Percentiles rank a stretch among this genome's conserved stretches.
Conservation (phyloP, 2,329 filamentous ascomycete species). For the Parasarocladium wereldwijsianum region DNA sequence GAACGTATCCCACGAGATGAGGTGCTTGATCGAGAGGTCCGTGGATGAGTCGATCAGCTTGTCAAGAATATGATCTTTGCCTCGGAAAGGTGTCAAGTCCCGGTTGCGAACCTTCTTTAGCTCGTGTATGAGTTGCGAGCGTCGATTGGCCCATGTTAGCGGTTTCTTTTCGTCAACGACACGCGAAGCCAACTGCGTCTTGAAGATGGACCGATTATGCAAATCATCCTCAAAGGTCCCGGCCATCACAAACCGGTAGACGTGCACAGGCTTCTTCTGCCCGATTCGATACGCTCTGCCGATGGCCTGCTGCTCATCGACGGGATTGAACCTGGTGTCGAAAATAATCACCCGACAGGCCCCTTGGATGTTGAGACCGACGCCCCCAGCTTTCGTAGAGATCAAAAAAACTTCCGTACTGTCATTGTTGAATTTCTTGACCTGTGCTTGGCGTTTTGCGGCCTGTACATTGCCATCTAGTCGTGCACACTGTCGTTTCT, state of each 20-base stretch:
- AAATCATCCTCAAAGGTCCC: slow-evolving; percentile 69
- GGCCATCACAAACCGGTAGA: slow-evolving; percentile 67
- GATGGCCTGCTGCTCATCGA: slow-evolving; percentile 73
- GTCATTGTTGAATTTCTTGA: slow-evolving; percentile 54
- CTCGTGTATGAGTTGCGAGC: slow-evolving; percentile 40
- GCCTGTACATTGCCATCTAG: slow-evolving; percentile 54
- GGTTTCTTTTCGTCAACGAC: slow-evolving; percentile 77
- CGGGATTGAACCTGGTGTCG: slow-evolving; percentile 70
- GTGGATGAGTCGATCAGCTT: slow-evolving; percentile 24
- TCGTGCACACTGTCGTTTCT: slow-evolving; percentile 34
- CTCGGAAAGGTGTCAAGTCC: slow-evolving; percentile 35
- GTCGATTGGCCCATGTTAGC: slow-evolving; percentile 46
- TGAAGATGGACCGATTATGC: slow-evolving; percentile 65
- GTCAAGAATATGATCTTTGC: slow-evolving; percentile 50
- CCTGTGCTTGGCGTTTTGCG: slow-evolving; percentile 40
- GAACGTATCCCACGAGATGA: slow-evolving; percentile 58
- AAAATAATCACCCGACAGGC: slow-evolving; percentile 81
- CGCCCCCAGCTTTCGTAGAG: slow-evolving; percentile 67
- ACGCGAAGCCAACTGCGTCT: slow-evolving; percentile 61
- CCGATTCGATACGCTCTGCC: slow-evolving; percentile 77
- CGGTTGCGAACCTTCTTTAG: slow-evolving; percentile 36
- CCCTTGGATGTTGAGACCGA: slow-evolving; percentile 70
- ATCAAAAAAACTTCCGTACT: slow-evolving; percentile 55
- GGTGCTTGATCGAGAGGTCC: slow-evolving; percentile 29
- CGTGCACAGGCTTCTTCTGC: slow-evolving; percentile 65